Evolutionary conservation across 352 stramenopile genomes (phyloP), one percentile per base, ranked within the genome.

Genomic region (Globisporangium nunn): DNA sequence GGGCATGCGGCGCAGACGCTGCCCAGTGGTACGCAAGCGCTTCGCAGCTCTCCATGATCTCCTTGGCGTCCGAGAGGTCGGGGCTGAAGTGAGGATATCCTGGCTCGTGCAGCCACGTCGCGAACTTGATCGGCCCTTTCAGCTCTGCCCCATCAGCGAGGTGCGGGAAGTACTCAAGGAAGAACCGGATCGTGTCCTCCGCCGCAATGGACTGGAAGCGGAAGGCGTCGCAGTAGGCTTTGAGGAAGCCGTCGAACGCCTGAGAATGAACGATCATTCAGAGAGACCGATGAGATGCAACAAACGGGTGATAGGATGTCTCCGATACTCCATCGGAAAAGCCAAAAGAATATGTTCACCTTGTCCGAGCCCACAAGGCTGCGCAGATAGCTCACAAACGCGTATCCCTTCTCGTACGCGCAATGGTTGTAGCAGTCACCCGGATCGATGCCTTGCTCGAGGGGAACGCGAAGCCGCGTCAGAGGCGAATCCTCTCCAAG

Each of bases 351-450:
- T 41, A n/a, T 37, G 4, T 52, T 10, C 70, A 85, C 78, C 66
- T 70, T 52, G 68, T 91, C 70, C 1, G 81, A 87, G 3, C 70
- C 78, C 15, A 85, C 81, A 0, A 91, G 66, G 47, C 63, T 77
- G 45, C 78, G 75, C 29, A 91, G 56, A 54, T 91, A 88, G 61
- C 77, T 88, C 3, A 91, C 78, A 40, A 91, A 91, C 2, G 67
- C 78, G 50, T 87, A 91, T 29, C 81, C 81, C 57, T 91, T 91
- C 57, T 91, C 81, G 64, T 91, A 91, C 7, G 81, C 81, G 60
- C 78, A 89, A 40, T 85, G 73, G 48, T 91, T 91, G 69, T 91
- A 91, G 62, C 78, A 89, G 43, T 91, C 81, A 29, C 81, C 78
- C 3, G 81, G 81, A 44, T 89, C 81, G 47, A 91, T 91, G 17